Conservation (phyloP, 768 basidiomycete species). For the Cyclocybe aegerita region DNA sequence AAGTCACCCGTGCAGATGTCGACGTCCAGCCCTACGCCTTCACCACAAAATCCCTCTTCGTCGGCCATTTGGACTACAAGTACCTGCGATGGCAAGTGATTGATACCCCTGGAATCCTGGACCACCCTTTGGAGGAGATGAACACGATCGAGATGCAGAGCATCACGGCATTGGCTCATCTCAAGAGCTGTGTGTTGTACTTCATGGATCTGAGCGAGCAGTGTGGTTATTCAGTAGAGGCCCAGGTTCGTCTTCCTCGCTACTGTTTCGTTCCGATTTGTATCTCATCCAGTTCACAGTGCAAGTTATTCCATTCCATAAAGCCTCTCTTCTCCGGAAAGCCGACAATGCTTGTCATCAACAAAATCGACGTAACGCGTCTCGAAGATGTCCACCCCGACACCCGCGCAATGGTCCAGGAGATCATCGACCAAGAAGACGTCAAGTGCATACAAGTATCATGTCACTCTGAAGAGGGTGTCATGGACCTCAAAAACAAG, state of each 20-base stretch:
- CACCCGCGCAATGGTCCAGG: conserved; percentile 77
- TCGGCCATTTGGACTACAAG: conserved; percentile 98
- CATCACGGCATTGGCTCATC: conserved; percentile 95
- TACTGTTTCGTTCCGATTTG: background rate
- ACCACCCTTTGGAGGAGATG: conserved; percentile 99
- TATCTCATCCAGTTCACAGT: conserved; percentile 43
- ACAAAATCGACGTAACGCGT: conserved; percentile 94
- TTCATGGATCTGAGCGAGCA: conserved; percentile 99
- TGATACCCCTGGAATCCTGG: conserved; percentile 97
- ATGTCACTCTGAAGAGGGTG: conserved; percentile 95
- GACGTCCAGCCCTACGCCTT: conserved; percentile 99
- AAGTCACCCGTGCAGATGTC: conserved; percentile 98
- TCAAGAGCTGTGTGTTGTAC: conserved; percentile 92
- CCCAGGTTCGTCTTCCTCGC: conserved; percentile 61
- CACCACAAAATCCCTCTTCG: conserved; percentile 97
- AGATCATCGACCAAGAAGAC: conserved; percentile 75
- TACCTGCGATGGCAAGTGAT: conserved; percentile 99
- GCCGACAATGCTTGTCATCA: conserved; percentile 92
- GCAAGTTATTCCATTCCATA: conserved; percentile 98
- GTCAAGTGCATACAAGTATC: conserved; percentile 84
- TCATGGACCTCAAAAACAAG: conserved; percentile 93
- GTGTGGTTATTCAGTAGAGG: conserved; percentile 96
- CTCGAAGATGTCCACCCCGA: conserved; percentile 82
- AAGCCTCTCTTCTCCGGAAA: conserved; percentile 96
- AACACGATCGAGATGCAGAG: conserved; percentile 99